A percentile compares a stretch with the other conserved stretches of the same genome.
Evolutionary conservation across 2,329 filamentous ascomycete species (phyloP).

Genomic region (Fonsecaea monophora): DNA sequence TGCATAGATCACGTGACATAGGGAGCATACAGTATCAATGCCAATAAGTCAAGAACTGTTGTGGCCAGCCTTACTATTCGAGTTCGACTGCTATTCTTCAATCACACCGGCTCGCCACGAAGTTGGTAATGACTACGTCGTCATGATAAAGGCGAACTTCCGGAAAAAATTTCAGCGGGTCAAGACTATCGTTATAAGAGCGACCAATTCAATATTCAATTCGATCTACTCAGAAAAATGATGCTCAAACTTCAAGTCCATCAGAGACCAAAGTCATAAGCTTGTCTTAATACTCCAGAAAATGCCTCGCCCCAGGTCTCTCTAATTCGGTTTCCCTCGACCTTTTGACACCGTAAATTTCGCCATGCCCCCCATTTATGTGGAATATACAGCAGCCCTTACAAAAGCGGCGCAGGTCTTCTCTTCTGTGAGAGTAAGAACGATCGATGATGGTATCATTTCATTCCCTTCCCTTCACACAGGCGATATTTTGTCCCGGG

Average conservation of each 20-base stretch:
- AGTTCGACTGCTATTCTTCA: not conserved
- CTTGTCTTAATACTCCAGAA: constrained; percentile 22
- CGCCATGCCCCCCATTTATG: constrained; percentile 12
- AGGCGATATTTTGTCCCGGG: not conserved
- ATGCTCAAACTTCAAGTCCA: constrained; percentile 11
- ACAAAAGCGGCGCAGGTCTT: not conserved
- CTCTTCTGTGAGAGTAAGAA: constrained; percentile 3
- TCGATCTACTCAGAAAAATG: constrained; percentile 11
- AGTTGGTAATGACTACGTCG: not conserved
- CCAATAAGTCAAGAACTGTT: no score
- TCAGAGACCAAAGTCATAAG: not conserved
- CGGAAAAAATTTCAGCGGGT: not conserved
- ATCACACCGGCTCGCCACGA: not conserved
- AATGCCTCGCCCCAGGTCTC: constrained; percentile 25
- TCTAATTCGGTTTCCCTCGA: constrained; percentile 25
- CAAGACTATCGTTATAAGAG: not conserved
- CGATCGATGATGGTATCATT: not conserved
- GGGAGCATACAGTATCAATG: not conserved
- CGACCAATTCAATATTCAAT: constrained; percentile 1
- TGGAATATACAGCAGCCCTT: constrained; percentile 25
- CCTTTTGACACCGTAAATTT: constrained; percentile 31
- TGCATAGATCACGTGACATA: not conserved
- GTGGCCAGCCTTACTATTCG: not conserved
- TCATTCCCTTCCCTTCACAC: not conserved
- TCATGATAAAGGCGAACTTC: not conserved